phyloP scores from a whole-genome alignment of 805 yeast species.

The Barnettozyma botsteinii region DNA sequence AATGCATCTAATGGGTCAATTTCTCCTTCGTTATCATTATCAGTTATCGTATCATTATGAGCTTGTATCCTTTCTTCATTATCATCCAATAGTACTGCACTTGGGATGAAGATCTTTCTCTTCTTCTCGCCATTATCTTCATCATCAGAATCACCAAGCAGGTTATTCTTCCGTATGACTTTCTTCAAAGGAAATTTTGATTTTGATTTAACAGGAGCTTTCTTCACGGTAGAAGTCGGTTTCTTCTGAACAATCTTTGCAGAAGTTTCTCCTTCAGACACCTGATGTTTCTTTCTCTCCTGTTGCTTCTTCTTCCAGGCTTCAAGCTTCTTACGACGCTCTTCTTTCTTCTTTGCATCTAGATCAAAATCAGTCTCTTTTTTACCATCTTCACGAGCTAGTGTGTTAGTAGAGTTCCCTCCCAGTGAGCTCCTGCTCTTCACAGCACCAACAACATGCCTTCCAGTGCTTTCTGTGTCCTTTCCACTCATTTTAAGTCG shows the following conservation, averaged over 20 bases:
- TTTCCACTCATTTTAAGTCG: not conserved
- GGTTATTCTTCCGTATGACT: slow-evolving; percentile 11
- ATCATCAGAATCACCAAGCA: slow-evolving; percentile 28
- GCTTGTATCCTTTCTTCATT: too few species aligned
- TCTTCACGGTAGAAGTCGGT: not conserved
- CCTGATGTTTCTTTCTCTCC: slow-evolving; percentile 22
- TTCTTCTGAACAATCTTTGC: not conserved
- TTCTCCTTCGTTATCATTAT: slow-evolving; percentile 24
- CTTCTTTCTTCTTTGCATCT: slow-evolving; percentile 17
- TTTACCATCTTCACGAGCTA: slow-evolving; percentile 6
- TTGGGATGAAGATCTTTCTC: slow-evolving; percentile 20
- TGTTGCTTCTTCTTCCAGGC: slow-evolving; percentile 47
- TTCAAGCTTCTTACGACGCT: slow-evolving; percentile 37
- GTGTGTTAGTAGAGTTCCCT: slow-evolving; percentile 5
- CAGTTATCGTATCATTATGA: slow-evolving; percentile 2
- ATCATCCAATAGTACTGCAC: slow-evolving; percentile 3
- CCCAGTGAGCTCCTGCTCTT: not conserved
- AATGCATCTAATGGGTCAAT: slow-evolving; percentile 44
- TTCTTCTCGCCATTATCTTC: slow-evolving; percentile 23
- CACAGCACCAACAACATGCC: slow-evolving; percentile 9
- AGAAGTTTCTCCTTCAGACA: slow-evolving; percentile 11
- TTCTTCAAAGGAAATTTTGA: slow-evolving; percentile 1
- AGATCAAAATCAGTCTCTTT: not conserved
- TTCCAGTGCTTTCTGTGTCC: not conserved
- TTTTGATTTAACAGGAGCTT: not conserved